Base-by-base conservation (phyloP, 192 early-diverging fungal species). In the Backusella psychrophila region DNA sequence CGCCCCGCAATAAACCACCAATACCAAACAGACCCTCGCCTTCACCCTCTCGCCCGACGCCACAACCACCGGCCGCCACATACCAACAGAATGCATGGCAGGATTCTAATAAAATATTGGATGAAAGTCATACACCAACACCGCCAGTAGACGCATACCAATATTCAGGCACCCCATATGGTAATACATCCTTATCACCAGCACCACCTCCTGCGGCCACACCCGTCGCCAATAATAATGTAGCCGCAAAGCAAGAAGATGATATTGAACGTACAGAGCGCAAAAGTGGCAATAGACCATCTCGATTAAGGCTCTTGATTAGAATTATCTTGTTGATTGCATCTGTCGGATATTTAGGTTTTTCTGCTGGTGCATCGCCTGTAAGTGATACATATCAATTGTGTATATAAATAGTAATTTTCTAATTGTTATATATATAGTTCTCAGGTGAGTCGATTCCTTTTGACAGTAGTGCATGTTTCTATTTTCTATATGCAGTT, bases 321-420 rank as follows among this genome's bases (percentile, higher is more conserved):
- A 73, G 83, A n/a, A 36, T 84, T 46, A 63, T 78, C 11, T 68
- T 76, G 41, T 74, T 84, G n/a, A 65, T 84, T 33, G 42, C 75
- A 3, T 56, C 66, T 42, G 36, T 81, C 70, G 83, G 79, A 21
- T 53, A 75, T 42, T 63, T 84, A 26, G 79, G 83, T 1, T 84
- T 84, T 72, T 66, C 80, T 46, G 83, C 77, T 6, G 83, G 83
- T 69, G 83, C 83, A 63, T 73, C 77, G 6, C 66, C 75, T 5
- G 83, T 84, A 81, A 76, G 74, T 76, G 2, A 49, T 49, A 49
- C 65, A 39, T 63, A 26, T 19, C 52, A 4, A 38, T 39, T 70
- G 29, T 70, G 23, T 9, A 71, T n/a, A 38, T 71, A 26, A 52
- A 21, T 39, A 69, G 46, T 49, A 49, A 49, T n/a, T n/a, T 4